These are phyloP conservation scores for Talaromyces trachyspermus DNA, from an alignment of 495 filamentous ascomycete species.

Conservation along the genomic window DNA sequence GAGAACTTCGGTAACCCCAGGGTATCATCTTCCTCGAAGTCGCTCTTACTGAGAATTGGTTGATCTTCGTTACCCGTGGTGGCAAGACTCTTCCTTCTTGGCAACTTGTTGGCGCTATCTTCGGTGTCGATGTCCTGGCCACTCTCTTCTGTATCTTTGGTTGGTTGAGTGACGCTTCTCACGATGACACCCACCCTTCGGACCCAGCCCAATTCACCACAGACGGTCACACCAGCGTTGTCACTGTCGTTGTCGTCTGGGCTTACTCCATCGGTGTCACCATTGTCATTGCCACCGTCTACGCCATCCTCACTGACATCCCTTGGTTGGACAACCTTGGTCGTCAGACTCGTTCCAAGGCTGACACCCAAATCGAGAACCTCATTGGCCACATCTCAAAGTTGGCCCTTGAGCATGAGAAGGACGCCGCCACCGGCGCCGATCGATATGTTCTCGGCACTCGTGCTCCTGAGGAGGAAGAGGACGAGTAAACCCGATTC, in stretches of 20 bases:
- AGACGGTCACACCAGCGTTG: conserved; percentile 62
- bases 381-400: conserved; percentile 68
- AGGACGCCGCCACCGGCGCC: conserved; percentile 43
- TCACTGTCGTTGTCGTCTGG: conserved; percentile 75
- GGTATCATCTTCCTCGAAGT: conserved; percentile 69
- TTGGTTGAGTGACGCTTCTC: conserved; percentile 49
- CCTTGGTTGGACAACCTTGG: conserved; percentile 67
- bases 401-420: conserved; percentile 66
- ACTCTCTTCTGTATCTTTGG: conserved; percentile 70
- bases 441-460: conserved; percentile 53
- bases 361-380: conserved; percentile 76
- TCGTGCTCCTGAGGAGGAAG: conserved; percentile 58
- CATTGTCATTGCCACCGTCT: conserved; percentile 70
- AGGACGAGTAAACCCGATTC: conserved; percentile 49
- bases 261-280: conserved; percentile 70
- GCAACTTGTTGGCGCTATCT: conserved; percentile 65
- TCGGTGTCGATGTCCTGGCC: conserved; percentile 60
- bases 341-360: conserved; percentile 65
- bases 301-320: conserved; percentile 65
- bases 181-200: conserved; percentile 35
- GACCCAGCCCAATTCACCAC: conserved; percentile 38
- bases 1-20: conserved; percentile 65
- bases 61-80: conserved; percentile 73
- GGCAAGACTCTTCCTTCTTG: conserved; percentile 64
- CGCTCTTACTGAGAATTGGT: conserved; percentile 70